Base-by-base conservation (phyloP, 768 basidiomycete genomes). In the Multifurca ochricompacta region DNA sequence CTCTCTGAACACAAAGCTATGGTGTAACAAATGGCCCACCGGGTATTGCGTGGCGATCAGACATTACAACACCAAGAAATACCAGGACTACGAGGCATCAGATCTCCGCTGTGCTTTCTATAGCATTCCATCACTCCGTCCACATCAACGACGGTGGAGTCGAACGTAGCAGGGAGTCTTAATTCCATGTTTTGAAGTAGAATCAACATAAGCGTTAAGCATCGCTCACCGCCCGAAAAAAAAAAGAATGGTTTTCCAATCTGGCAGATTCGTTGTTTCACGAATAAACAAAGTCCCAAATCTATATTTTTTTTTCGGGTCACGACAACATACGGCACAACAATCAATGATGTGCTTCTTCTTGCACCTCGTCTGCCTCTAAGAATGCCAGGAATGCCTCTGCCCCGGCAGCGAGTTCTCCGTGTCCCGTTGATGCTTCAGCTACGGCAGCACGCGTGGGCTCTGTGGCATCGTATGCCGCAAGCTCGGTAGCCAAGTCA, bases 401-500 rank as follows among this genome's bases (percentile, higher is more conserved):
- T 10, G 75, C 73, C 23, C 67, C 68, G 55, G 69, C 65, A 32
- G 64, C 62, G 21, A 48, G n/a, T 7, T 32, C 58, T 21, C 52
- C 59, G 16, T 48, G 52, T 21, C 34, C 28, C 3, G 16, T 34
- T 13, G 43, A n/a, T 1, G 27, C 42, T 7, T 59, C 58, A 4
- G 50, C 19, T 3, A 28, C 47, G 9, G 36, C 30, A 4, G 53
- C 60, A 30, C 53, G 58, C 31, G 61, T 73, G 49, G 91, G 91
- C 68, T 95, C 90, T 14, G 80, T 69, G 14, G 81, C 74, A 59
- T 96, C 94, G 69, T 96, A 99, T 32, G 85, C 83, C 2, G 83
- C 67, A 54, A 97, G 83, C 63, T 95, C 91, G 18, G 84, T 70
- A n/a, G 95, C 91, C 60, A 98, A 82, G 71, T 93, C 85, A 45